phyloP scores from a whole-genome alignment of 148 eudicot genomes.

The Diospyros lotus region DNA sequence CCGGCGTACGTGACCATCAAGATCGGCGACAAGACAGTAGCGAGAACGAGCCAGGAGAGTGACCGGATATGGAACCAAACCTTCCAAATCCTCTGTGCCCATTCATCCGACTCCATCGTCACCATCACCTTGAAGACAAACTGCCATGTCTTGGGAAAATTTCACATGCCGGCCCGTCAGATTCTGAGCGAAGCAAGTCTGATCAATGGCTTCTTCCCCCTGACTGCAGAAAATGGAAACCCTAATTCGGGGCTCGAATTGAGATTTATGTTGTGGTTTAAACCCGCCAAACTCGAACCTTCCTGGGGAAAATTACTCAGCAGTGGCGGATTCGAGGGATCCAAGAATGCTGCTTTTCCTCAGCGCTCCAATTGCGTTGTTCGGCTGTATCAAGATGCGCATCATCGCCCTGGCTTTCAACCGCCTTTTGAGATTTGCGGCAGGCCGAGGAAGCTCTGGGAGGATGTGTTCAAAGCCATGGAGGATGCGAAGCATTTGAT shows the following conservation, averaged over 20 bases:
- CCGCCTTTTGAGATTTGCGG: constrained; percentile 40
- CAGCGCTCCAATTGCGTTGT: constrained; percentile 64
- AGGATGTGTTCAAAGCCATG: constrained; percentile 77
- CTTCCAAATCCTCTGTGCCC: constrained; percentile 79
- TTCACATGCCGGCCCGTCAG: constrained; percentile 50
- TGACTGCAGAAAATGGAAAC: constrained; percentile 43
- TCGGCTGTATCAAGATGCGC: constrained; percentile 79
- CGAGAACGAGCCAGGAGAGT: constrained; percentile 52
- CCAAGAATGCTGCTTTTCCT: constrained; percentile 66
- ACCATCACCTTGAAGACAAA: constrained; percentile 68
- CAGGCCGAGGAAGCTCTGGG: constrained; percentile 73
- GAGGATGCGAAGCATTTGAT: constrained; percentile 85
- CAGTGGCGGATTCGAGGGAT: constrained; percentile 51
- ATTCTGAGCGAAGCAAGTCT: constrained; percentile 50
- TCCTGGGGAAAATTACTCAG: constrained; percentile 53
- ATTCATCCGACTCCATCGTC: constrained; percentile 54
- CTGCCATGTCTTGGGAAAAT: constrained; percentile 52
- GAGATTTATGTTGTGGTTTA: constrained; percentile 78
- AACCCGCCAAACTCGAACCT: constrained; percentile 68
- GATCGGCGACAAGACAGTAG: constrained; percentile 59
- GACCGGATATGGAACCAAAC: constrained; percentile 90
- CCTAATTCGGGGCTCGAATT: constrained; percentile 41
- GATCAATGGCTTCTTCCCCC: constrained; percentile 71
- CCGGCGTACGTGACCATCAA: constrained; percentile 72
- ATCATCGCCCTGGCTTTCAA: constrained; percentile 54